A percentile compares a stretch with the other conserved stretches of the same genome.
phyloP scores from a whole-genome alignment of 345 rosid species.

The Pistacia atlantica region DNA sequence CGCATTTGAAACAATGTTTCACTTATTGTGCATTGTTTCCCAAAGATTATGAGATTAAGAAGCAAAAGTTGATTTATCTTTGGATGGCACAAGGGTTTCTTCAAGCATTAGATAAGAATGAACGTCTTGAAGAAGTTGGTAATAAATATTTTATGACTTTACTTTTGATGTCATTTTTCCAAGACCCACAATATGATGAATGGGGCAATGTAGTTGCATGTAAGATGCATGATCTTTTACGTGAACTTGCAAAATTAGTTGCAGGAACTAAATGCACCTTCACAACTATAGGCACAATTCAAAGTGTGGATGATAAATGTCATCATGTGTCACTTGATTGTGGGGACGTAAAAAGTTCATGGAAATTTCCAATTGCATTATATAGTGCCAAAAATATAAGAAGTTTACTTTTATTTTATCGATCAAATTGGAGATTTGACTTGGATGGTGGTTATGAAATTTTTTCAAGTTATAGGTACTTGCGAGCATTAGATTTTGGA shows the following conservation, averaged over 20 bases:
- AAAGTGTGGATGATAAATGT: too few species aligned
- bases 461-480: too few species aligned
- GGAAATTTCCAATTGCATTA: too few species aligned
- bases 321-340: too few species aligned
- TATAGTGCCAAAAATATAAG: too few species aligned
- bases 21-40: constrained; percentile 18
- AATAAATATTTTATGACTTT: not conserved
- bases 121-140: not conserved
- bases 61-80: constrained; percentile 12
- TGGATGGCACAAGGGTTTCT: constrained; percentile 35
- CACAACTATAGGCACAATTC: too few species aligned
- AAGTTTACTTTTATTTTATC: too few species aligned
- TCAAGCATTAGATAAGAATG: not conserved
- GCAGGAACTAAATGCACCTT: too few species aligned
- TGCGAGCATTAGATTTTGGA: constrained; percentile 4
- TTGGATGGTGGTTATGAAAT: too few species aligned
- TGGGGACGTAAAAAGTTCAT: too few species aligned
- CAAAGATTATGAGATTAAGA: not conserved
- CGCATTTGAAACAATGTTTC: constrained; percentile 36
- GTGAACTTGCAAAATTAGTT: too few species aligned
- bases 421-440: too few species aligned
- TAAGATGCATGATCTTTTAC: not conserved
- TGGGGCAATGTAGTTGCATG: not conserved
- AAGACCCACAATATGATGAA: constrained; percentile 4
- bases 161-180: not conserved